phyloP scores from a whole-genome alignment of 805 yeast species.

The Ogataea paraovalis region DNA sequence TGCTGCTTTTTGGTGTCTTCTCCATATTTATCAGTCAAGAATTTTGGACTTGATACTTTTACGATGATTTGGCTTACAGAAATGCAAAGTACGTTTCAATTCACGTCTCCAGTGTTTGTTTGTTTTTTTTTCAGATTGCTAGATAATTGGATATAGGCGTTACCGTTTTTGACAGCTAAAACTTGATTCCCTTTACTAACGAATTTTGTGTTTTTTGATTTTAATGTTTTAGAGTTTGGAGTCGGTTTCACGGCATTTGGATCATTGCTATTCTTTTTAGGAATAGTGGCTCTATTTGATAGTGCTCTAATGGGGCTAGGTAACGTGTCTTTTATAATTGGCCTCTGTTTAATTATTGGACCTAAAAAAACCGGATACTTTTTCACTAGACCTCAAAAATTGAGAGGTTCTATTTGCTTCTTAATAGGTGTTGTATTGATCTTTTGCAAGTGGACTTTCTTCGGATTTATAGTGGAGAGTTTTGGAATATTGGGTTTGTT shows the following conservation, averaged over 20 bases:
- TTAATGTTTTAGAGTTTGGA: conserved; percentile 63
- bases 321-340: conserved; percentile 74
- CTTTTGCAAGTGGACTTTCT: conserved; percentile 67
- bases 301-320: conserved; percentile 87
- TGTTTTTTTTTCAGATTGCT: too few species aligned
- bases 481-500: conserved; percentile 88
- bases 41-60: neutral
- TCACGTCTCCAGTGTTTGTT: neutral
- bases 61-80: conserved; percentile 71
- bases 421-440: conserved; percentile 71
- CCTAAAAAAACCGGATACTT: conserved; percentile 76
- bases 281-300: conserved; percentile 83
- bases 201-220: neutral
- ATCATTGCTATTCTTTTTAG: conserved; percentile 70
- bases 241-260: conserved; percentile 91
- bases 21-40: too few species aligned
- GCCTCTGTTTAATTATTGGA: conserved; percentile 83
- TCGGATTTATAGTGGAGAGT: conserved; percentile 81
- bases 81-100: conserved; percentile 55
- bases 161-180: too few species aligned
- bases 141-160: too few species aligned
- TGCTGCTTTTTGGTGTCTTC: too few species aligned
- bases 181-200: too few species aligned
- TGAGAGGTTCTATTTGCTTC: conserved; percentile 84
- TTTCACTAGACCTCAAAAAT: conserved; percentile 81